Evolutionary conservation across 768 basidiomycete genomes (phyloP), one percentile per base, ranked within the genome.

Genomic region (Sporobolomyces pararoseus): DNA sequence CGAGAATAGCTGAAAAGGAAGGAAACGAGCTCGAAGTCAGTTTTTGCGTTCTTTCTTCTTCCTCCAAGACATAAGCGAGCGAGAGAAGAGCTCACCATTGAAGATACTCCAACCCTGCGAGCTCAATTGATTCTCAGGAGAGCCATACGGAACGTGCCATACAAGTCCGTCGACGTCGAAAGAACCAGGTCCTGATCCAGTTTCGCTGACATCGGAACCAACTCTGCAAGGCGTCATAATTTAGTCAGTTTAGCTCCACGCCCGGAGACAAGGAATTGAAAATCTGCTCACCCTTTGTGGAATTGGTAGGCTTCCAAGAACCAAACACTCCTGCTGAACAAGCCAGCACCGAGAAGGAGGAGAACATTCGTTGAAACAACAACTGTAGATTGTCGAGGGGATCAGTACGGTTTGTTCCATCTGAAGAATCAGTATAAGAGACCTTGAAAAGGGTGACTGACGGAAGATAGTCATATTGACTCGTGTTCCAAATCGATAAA

Each of bases 301-400:
- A 86, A 94, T 10, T 81, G 81, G 77, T 92, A 82, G 73, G 81
- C 79, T 78, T 97, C 80, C 81, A 91, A 91, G 42, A 84, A 81
- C 75, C 88, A 86, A 27, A 91, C 82, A 7, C 87, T 83, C 79
- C 85, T 89, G 73, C 87, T 88, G 82, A 94, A 92, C 31, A 98
- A 84, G 21, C 95, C 95, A 0, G 95, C 88, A 32, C 95, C 95
- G 79, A 98, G 91, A 76, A 97, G 86, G 16, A 72, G 96, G 84
- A 97, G 82, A 72, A 97, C 81, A 82, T 90, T 90, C 58, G 95
- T 95, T 84, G 95, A 97, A 55, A 86, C 83, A 75, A 96, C 81
- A 60, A 98, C 57, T 58, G 39, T 21, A n/a, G n/a, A n/a, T n/a
- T n/a, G n/a, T n/a, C n/a, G n/a, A n/a, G n/a, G n/a, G n/a, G n/a